A percentile compares a stretch with the other conserved stretches of the same genome.
phyloP scores from a whole-genome alignment of 2,329 filamentous ascomycete species.

The Fusarium anguioides region DNA sequence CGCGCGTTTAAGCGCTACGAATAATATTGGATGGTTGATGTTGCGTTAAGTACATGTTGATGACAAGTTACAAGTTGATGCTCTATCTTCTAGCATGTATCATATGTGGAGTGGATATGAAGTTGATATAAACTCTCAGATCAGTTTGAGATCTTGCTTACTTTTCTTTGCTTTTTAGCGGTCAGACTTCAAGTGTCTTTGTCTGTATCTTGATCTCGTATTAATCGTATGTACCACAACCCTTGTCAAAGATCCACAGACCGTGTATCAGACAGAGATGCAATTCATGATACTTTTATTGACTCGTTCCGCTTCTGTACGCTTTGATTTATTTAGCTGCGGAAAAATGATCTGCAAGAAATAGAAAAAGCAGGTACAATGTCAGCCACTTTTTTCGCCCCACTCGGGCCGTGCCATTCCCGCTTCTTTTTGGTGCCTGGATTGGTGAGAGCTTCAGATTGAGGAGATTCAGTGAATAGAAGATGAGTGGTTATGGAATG shows the following conservation, averaged over 20 bases:
- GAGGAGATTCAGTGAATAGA: too few relatives aligned
- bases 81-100: neutral
- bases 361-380: neutral
- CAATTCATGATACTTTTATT: neutral
- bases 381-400: slow-evolving; percentile 46
- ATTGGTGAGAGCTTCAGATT: neutral
- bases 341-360: neutral
- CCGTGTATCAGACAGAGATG: neutral
- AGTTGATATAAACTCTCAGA: neutral
- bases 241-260: neutral
- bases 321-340: neutral
- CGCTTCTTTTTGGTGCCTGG: slow-evolving; percentile 46
- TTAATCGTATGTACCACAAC: too few relatives aligned
- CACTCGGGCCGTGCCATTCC: slow-evolving; percentile 55
- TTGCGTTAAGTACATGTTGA: neutral
- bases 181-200: neutral
- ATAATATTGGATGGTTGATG: neutral
- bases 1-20: slow-evolving; percentile 2
- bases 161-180: neutral
- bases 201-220: neutral
- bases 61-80: neutral
- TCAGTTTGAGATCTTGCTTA: neutral
- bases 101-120: neutral
- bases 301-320: neutral
- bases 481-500: too few relatives aligned